Base-by-base conservation (phyloP, 257 asterid species). In the Gardenia jasminoides region DNA sequence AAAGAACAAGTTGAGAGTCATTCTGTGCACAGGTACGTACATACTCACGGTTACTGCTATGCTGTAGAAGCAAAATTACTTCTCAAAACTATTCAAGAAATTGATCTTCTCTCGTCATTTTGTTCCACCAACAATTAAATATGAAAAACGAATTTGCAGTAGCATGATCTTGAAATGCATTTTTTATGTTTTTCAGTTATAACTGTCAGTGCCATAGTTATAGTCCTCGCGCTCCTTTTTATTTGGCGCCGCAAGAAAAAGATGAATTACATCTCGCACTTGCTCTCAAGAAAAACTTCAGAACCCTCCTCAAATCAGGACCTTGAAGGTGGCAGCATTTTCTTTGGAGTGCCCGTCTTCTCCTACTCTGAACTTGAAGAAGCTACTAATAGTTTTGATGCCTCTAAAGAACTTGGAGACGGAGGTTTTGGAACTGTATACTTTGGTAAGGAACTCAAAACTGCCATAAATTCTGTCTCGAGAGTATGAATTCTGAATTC, bases 371-470 rank as follows among this genome's bases (percentile, higher is more conserved):
- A 91, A 65, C 96, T 93, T 20, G 87, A 82, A 79, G 88, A 83
- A 75, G 94, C 91, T 74, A 91, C 96, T 0, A 79, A 86, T 58
- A 84, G 77, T 72, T 93, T 91, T 66, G 91, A 93, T 74, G 78
- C 89, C 30, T 75, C 91, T 33, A 85, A 82, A 50, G 97, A 91
- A 75, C 89, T 93, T 28, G 98, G 98, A 26, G 92, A 90, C 58
- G 98, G 98, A 78, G 97, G 97, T 76, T 93, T 89, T 73, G 98
- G 98, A 61, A 84, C 91, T 26, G 98, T 93, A 5, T 93, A 91
- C 59, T 77, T 89, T 59, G 98, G 98, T 91, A 90, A 87, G 88
- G 62, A 73, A 44, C 54, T 20, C 76, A 76, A 54, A 19, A 36
- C 41, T 26, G 20, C 31, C 48, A 4, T 4, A 7, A n/a, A 10